Base-by-base conservation (phyloP, 805 yeast species). In the Sungouiella blattae region DNA sequence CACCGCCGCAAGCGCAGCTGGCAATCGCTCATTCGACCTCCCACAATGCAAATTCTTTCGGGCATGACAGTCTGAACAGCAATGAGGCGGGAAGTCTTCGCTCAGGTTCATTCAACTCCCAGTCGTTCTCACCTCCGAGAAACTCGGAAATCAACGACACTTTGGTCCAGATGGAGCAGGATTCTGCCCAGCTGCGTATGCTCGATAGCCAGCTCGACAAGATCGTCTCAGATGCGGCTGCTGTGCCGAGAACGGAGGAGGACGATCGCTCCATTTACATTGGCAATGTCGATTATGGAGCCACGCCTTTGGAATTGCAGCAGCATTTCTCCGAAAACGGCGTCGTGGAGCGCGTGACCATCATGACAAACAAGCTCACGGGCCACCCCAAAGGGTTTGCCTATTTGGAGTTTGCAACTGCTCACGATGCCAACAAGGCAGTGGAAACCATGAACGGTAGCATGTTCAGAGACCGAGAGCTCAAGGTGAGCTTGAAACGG, bases 331-430 rank as follows among this genome's bases (percentile, higher is more conserved):
- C 77, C 35, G 55, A 73, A 3, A 78, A 78, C 30, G 95, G 95
- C 1, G 70, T 76, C 5, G 83, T 87, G 35, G 80, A 83, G 52
- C 73, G 95, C 49, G 87, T 87, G 22, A 86, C 93, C 3, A 86
- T 87, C 30, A 62, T 83, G 57, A 67, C 75, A 37, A 85, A 87
- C 61, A 82, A 80, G 57, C 60, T 64, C 48, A 79, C 93, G 0
- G 94, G 95, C 5, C 81, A 75, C 43, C 93, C 96, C 28, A 83
- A 83, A 59, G 96, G 96, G 1, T 86, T 73, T 62, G 95, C 95
- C 2, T 87, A 86, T 57, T 72, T 87, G 43, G 96, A 87, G 57
- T 87, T 86, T 53, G 73, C 79, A n/a, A 83, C 75, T 50, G 73
- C 77, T 9, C 69, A 71, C n/a, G 68, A 73, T 9, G 88, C 85